These are phyloP conservation scores for Lentithecium fluviatile DNA, from an alignment of 495 filamentous ascomycete species.

Conservation along the genomic window DNA sequence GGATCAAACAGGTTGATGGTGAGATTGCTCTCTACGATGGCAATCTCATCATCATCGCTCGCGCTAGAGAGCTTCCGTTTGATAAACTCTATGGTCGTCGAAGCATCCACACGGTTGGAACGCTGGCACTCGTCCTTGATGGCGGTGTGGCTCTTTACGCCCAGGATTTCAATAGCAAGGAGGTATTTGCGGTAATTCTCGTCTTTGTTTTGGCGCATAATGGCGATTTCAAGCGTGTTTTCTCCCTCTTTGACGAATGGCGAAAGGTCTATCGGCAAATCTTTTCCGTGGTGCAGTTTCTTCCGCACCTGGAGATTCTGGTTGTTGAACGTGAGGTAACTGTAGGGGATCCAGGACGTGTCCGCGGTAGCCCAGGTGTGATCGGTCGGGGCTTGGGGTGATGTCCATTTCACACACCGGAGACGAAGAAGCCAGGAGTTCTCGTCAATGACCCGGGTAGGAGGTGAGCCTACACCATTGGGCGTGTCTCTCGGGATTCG, in stretches of 20 bases:
- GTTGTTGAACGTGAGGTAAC: conserved; percentile 30
- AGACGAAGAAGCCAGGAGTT: conserved; percentile 22
- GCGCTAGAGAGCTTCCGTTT: conserved; percentile 47
- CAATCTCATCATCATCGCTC: conserved; percentile 64
- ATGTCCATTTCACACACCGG: conserved; percentile 29
- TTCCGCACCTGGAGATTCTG: conserved; percentile 7
- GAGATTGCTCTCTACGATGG: conserved; percentile 61
- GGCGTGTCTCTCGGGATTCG: conserved; percentile 20
- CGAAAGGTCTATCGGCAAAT: conserved; percentile 36
- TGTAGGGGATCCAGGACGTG: conserved; percentile 23
- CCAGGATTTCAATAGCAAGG: conserved; percentile 45
- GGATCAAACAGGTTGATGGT: conserved; percentile 75
- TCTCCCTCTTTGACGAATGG: conserved; percentile 23
- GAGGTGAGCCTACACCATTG: conserved; percentile 6
- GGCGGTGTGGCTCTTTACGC: conserved; percentile 51
- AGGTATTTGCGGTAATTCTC: conserved; percentile 19
- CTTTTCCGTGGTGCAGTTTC: conserved; percentile 34
- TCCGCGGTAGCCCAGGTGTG: conserved; percentile 25
- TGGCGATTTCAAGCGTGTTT: conserved; percentile 27
- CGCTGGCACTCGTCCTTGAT: conserved; percentile 49
- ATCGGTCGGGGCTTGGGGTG: conserved; percentile 15
- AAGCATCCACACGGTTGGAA: conserved; percentile 41
- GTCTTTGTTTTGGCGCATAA: conserved; percentile 11
- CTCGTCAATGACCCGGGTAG: conserved; percentile 7
- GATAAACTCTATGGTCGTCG: conserved; percentile 50